Conservation (phyloP, 495 filamentous ascomycete species). For the Xylaria scruposa region DNA sequence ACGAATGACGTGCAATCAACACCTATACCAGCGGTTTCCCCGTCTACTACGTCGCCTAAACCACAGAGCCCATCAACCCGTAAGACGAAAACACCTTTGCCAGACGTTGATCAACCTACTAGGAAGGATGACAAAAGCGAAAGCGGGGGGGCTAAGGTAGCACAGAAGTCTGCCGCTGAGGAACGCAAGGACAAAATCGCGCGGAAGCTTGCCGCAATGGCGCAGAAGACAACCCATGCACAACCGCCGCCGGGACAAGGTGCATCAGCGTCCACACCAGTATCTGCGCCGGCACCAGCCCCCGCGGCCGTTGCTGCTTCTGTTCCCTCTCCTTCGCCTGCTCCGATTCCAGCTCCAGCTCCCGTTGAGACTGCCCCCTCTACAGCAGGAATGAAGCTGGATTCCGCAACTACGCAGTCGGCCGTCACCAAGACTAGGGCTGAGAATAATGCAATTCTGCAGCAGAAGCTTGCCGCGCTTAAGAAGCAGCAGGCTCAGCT, state of each 20-base stretch:
- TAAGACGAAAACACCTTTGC: not conserved
- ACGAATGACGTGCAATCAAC: conserved; percentile 3
- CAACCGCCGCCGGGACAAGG: conserved; percentile 32
- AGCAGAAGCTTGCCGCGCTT: conserved; percentile 54
- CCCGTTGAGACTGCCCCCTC: conserved; percentile 25
- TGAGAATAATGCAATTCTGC: conserved; percentile 53
- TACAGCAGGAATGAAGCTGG: conserved; percentile 14
- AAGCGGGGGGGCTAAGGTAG: conserved; percentile 31
- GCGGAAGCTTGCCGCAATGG: conserved; percentile 69
- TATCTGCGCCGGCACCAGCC: not conserved
- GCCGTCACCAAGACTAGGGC: conserved; percentile 46
- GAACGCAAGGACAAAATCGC: conserved; percentile 81
- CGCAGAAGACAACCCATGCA: conserved; percentile 41
- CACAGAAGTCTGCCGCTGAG: conserved; percentile 56
- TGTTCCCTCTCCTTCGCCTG: conserved; percentile 3
- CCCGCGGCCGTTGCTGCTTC: not conserved
- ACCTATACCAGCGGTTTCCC: not conserved
- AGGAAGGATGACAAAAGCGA: conserved; percentile 22
- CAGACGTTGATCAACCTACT: not conserved
- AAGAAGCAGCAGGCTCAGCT: conserved; percentile 52
- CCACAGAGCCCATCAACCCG: conserved; percentile 13
- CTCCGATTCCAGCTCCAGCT: conserved; percentile 14
- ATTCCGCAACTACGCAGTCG: conserved; percentile 29
- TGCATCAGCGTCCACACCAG: not conserved
- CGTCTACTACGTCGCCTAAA: conserved; percentile 16